Evolutionary conservation across 176 grass and related monocot species (phyloP), one percentile per base, ranked within the genome.

Genomic region (Themeda triandra): DNA sequence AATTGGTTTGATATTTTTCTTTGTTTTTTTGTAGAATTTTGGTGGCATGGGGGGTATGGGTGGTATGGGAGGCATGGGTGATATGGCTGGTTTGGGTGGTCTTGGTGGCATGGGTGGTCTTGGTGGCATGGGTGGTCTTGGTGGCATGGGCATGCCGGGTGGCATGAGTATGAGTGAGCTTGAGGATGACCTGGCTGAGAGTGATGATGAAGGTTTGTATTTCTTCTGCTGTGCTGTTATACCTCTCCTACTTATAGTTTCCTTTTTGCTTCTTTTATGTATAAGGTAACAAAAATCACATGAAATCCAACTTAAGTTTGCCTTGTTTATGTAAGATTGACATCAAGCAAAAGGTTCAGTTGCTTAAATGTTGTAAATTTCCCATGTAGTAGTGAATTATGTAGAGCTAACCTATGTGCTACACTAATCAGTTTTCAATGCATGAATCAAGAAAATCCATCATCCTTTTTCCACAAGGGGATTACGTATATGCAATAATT

Each of bases 141-240:
- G 75, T 2, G 81, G 81, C 4, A 15, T 88, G 67, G 86, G 73
- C 2, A 13, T 13, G 4, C 63, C 91, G 88, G 92, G 71, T 13
- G 89, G 84, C 36, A 87, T 93, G 85, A 76, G 73, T 79, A 89
- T 87, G 91, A 91, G 89, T 69, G 91, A 90, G 63, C 82, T 94
- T 2, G 91, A 92, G 28, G 94, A 97, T 70, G 94, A n/a, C n/a
- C n/a, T n/a, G n/a, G n/a, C n/a, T n/a, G n/a, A 92, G 30, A 97
- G 89, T 75, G 94, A 94, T 45, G 87, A 97, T 27, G 94, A 97
- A 92, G 94, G 94, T 97, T 83, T 18, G 80, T 92, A 67, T 58
- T 73, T 46, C 14, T 81, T 78, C 19, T 65, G 12, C 17, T 75
- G 10, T 65, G 12, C 17, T 75, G 10, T 78, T 17, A 6, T 30